Evolutionary conservation across 2,329 filamentous ascomycete species (phyloP), one percentile per base, ranked within the genome.

Genomic region (Akanthomyces uredinophilus): DNA sequence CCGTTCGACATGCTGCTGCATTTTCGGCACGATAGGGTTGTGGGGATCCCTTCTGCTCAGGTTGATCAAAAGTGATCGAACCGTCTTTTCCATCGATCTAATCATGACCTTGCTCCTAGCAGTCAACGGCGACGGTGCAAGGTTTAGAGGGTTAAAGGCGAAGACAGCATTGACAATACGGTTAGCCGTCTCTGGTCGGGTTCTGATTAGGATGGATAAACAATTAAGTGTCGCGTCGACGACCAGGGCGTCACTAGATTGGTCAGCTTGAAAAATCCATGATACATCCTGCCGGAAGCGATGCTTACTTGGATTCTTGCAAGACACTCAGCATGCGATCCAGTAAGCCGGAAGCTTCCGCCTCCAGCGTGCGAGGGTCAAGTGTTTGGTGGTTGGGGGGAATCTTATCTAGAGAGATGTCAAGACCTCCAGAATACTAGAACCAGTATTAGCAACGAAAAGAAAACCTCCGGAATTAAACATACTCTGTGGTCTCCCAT

Each of bases 41-140:
- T 90, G 89, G 2, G 91, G 90, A 68, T 95, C 92, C 70, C 93
- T 92, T 77, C 94, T 94, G 67, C 89, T 81, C 59, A 96, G 79
- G 74, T 97, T 93, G 59, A 93, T 83, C 44, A 98, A 81, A 52
- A 99, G 78, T 67, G 92, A 87, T 69, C 92, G 86, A 3, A 90
- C 90, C 27, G 95, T 99, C 72, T 96, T 92, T 74, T 97, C 94
- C 87, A 99, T 95, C 5, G 94, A 98, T 75, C 88, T 92, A 64
- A 96, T 83, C 68, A 94, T 86, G 64, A 99, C 89, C 68, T 89
- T 92, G 55, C 85, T 84, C 71, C 87, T 91, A 3, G 91, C 84
- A 0, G 90, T 94, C 79, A 96, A 84, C 4, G 89, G 87, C 2
- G 86, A 85, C 69, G 86, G 89, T 62, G 90, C 91, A 66, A 91